Base-by-base conservation (phyloP, 805 yeast genomes). In the Ogataea parapolymorpha region DNA sequence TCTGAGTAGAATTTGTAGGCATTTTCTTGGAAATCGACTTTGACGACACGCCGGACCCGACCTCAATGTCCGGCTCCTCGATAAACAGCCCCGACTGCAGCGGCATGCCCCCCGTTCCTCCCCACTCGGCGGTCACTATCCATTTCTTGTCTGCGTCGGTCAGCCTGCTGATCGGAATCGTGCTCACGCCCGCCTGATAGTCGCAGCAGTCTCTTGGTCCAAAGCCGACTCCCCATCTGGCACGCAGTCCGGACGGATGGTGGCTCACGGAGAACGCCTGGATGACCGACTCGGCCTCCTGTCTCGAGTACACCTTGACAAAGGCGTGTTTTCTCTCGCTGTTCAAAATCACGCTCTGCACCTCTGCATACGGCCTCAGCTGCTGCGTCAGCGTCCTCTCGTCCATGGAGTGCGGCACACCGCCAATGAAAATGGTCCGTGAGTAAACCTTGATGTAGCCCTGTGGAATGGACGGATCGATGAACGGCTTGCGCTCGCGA, bases 161-260 rank as follows among this genome's bases (percentile, higher is more conserved):
- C 52, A 93, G 73, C 55, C 96, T 77, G 44, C 77, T 77, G 36
- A 93, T 67, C 12, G 98, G 96, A 46, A 93, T 88, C 26, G 89
- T 77, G 45, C 95, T 84, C 27, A 82, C 74, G 47, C 99, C 99
- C 43, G 82, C 82, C 58, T 82, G 90, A 65, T 93, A 93, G 65
- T 93, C 95, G 62, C 96, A 87, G 70, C 98, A 91, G 63, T 93
- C 98, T 69, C 99, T 80, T 40, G 99, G 99, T 4, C 99, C 99
- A 58, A 85, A 93, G 1, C 99, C 99, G 48, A 93, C 98, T 51
- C 98, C 99, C 99, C 99, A 93, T 60, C 96, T 77, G 4, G 95
- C 86, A 65, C 98, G 78, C 52, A 93, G 70, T 26, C 67, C 61
- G 47, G 80, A 82, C 51, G 81, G 79, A 61, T 80, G 82, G 56